These are phyloP conservation scores for Nitzschia sp. DNA, from an alignment of 108 stramenopile species.

Conservation along the genomic window DNA sequence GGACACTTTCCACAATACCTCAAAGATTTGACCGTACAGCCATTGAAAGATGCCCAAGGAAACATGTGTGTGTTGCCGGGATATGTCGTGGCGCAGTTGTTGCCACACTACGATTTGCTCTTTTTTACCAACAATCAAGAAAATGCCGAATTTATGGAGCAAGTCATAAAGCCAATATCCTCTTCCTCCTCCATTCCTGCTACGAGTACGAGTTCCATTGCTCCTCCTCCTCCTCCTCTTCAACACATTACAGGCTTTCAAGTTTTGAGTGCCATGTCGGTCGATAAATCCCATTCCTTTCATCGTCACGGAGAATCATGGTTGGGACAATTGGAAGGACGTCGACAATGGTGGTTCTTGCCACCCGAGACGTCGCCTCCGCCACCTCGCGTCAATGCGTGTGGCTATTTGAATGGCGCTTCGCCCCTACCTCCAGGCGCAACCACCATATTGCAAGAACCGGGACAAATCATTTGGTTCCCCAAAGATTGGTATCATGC, in stretches of 20 bases:
- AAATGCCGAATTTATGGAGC: slow-evolving; percentile 33
- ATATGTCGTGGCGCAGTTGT: slow-evolving; percentile 12
- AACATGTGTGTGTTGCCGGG: slow-evolving; percentile 15
- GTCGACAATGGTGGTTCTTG: slow-evolving; percentile 45
- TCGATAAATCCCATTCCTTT: slow-evolving; percentile 36
- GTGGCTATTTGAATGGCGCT: slow-evolving; percentile 33
- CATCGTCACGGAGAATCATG: slow-evolving; percentile 50
- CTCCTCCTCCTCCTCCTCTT: slow-evolving; percentile 22
- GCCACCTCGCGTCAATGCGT: slow-evolving; percentile 36
- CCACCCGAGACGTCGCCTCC: slow-evolving; percentile 29
- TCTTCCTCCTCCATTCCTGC: no score
- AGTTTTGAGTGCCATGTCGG: slow-evolving; percentile 38
- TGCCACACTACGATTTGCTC: slow-evolving; percentile 17
- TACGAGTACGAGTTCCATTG: background rate
- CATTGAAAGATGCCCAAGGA: slow-evolving; percentile 15
- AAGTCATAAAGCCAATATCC: no score
- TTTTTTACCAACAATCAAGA: slow-evolving; percentile 54
- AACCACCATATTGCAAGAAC: slow-evolving; percentile 28
- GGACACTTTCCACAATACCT: slow-evolving; percentile 40
- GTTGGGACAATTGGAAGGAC: slow-evolving; percentile 42
- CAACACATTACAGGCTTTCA: slow-evolving; percentile 30
- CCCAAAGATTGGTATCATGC: slow-evolving; percentile 53
- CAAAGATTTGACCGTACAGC: slow-evolving; percentile 42
- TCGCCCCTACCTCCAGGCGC: slow-evolving; percentile 22
- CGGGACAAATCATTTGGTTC: slow-evolving; percentile 46